These are phyloP conservation scores for Leccinum fibrillosum DNA, from an alignment of 768 basidiomycete genomes.

Conservation along the genomic window DNA sequence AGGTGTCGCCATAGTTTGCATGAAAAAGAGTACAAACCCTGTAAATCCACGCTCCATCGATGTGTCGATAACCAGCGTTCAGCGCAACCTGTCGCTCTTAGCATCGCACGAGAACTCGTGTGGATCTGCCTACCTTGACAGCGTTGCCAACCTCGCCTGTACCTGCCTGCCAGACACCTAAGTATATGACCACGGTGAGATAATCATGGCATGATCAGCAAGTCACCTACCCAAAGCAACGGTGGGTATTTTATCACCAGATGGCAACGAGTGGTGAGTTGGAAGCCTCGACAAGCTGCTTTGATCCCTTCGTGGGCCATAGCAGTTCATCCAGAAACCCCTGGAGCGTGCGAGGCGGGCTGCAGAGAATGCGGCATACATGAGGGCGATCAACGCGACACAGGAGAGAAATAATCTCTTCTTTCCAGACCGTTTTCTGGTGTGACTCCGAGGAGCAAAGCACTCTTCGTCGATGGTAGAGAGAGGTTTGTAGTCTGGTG, in stretches of 20 bases:
- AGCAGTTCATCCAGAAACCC: constrained; percentile 19
- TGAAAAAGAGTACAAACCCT: constrained; percentile 36
- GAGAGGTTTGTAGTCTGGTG: constrained; percentile 26
- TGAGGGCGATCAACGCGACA: constrained; percentile 17
- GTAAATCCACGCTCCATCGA: constrained; percentile 74
- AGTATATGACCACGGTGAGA: neutral
- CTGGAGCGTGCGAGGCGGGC: constrained; percentile 17
- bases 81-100: constrained; percentile 45
- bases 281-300: constrained; percentile 31
- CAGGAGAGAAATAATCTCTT: constrained; percentile 25
- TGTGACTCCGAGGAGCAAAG: neutral
- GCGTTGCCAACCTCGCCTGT: constrained; percentile 61
- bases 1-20: neutral
- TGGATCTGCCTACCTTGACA: constrained; percentile 46
- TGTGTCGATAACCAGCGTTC: constrained; percentile 63
- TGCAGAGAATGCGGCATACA: constrained; percentile 23
- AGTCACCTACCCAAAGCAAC: constrained; percentile 54
- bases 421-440: constrained; percentile 3
- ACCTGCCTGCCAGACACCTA: constrained; percentile 63
- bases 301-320: constrained; percentile 19
- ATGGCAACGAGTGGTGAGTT: constrained; percentile 55
- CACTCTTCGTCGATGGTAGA: constrained; percentile 11
- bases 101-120: neutral
- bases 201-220: neutral
- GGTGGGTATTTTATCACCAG: constrained; percentile 65